Conservation (phyloP, 116 monocot genomes). For the Papilionanthe hybrid region DNA sequence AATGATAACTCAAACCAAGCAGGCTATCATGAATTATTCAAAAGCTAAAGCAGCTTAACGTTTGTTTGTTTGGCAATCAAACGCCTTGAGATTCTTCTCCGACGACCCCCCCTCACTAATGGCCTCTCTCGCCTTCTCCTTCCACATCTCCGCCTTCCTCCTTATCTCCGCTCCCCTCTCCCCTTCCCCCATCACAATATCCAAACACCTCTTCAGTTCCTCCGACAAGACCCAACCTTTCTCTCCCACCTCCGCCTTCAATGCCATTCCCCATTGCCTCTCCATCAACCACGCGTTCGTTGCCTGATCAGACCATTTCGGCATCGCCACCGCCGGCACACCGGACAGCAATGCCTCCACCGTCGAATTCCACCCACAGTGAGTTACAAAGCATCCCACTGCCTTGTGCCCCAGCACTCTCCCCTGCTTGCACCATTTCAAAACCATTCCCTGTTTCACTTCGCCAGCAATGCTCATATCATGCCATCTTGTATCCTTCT, state of each 20-base stretch:
- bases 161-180: conserved; percentile 16
- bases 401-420: conserved; percentile 15
- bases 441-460: conserved; percentile 14
- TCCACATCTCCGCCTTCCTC: conserved; percentile 25
- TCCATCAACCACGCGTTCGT: conserved; percentile 31
- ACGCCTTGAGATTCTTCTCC: conserved; percentile 2
- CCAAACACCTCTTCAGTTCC: conserved; percentile 30
- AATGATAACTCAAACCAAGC: background rate
- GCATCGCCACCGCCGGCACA: conserved; percentile 28
- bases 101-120: conserved; percentile 9
- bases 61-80: background rate
- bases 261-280: conserved; percentile 17
- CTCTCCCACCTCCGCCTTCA: conserved; percentile 8
- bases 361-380: conserved; percentile 79
- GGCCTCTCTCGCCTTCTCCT: conserved; percentile 10
- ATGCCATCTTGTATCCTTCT: conserved; percentile 10
- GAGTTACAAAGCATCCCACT: conserved; percentile 43
- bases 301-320: conserved; percentile 29
- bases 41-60: background rate
- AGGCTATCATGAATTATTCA: background rate
- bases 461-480: conserved; percentile 9
- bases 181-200: conserved; percentile 27
- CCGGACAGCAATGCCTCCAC: conserved; percentile 48
- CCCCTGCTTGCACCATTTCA: conserved; percentile 21
- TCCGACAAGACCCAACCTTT: conserved; percentile 15